A percentile compares a stretch with the other conserved stretches of the same genome.
Conservation (phyloP, 805 yeast genomes). For the Candida railenensis region DNA sequence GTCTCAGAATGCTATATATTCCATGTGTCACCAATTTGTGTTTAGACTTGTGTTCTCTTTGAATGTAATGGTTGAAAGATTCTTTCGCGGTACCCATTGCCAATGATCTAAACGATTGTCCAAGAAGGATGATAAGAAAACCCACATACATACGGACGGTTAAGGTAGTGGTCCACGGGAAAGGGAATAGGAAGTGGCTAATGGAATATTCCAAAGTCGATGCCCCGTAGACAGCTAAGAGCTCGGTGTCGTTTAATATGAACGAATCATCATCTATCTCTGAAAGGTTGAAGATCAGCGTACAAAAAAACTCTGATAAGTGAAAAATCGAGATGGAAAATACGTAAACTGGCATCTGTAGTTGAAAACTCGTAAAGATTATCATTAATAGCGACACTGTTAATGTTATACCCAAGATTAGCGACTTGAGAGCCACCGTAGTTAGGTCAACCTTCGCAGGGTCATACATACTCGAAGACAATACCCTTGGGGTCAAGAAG, state of each 20-base stretch:
- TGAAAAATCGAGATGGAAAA: constrained; percentile 59
- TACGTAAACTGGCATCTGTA: neutral
- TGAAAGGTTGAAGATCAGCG: constrained; percentile 69
- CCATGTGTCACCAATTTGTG: constrained; percentile 77
- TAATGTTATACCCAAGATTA: constrained; percentile 27
- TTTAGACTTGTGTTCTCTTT: constrained; percentile 44
- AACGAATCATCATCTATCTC: constrained; percentile 65
- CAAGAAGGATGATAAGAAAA: constrained; percentile 25
- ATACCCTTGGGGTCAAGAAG: no score
- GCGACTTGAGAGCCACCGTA: constrained; percentile 30
- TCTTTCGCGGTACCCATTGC: constrained; percentile 89
- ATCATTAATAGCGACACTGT: constrained; percentile 11
- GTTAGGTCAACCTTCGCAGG: constrained; percentile 27
- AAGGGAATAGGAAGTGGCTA: neutral
- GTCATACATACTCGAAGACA: constrained; percentile 23
- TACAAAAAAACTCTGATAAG: constrained; percentile 75
- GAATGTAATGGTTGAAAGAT: constrained; percentile 82
- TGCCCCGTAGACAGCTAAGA: constrained; percentile 20
- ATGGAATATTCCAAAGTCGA: constrained; percentile 17
- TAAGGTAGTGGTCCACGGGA: neutral
- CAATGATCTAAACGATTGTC: constrained; percentile 66
- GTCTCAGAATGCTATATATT: constrained; percentile 65
- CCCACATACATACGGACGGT: neutral
- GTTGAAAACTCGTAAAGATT: neutral
- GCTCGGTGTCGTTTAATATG: constrained; percentile 30